phyloP scores from a whole-genome alignment of 2,329 filamentous ascomycete species.

The Phialocephala sp. region DNA sequence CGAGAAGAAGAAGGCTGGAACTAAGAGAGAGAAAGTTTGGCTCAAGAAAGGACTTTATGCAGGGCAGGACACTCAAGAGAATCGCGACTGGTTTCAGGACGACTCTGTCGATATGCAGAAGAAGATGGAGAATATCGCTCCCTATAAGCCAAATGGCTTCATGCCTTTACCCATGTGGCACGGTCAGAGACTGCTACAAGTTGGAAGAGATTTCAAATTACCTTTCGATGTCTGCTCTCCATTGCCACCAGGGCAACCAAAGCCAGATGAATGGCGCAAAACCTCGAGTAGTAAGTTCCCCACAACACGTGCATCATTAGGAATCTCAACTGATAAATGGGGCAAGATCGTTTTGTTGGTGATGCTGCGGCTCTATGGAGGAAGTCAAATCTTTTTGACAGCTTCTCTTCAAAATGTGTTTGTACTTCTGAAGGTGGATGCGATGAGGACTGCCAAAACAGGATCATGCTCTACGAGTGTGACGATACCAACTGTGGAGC shows the following conservation, averaged over 20 bases:
- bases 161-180: constrained; percentile 82
- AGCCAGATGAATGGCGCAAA: constrained; percentile 91
- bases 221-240: constrained; percentile 92
- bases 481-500: constrained; percentile 87
- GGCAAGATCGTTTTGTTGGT: constrained; percentile 83
- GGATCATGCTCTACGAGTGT: constrained; percentile 97
- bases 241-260: constrained; percentile 82
- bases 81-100: constrained; percentile 37
- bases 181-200: constrained; percentile 72
- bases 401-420: constrained; percentile 78
- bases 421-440: constrained; percentile 82
- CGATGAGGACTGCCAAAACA: constrained; percentile 88
- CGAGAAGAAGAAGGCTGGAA: constrained; percentile 21
- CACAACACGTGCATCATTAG: neutral
- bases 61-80: constrained; percentile 64
- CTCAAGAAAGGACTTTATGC: constrained; percentile 84
- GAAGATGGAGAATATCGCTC: constrained; percentile 54
- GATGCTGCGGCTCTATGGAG: constrained; percentile 83
- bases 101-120: constrained; percentile 52
- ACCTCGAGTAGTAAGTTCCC: constrained; percentile 80
- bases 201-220: constrained; percentile 82
- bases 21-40: constrained; percentile 55
- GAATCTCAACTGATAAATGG: constrained; percentile 2
- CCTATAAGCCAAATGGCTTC: constrained; percentile 57
- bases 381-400: constrained; percentile 74